These are phyloP conservation scores for Thalassiosira tumida DNA, from an alignment of 352 stramenopile species.

Conservation along the genomic window DNA sequence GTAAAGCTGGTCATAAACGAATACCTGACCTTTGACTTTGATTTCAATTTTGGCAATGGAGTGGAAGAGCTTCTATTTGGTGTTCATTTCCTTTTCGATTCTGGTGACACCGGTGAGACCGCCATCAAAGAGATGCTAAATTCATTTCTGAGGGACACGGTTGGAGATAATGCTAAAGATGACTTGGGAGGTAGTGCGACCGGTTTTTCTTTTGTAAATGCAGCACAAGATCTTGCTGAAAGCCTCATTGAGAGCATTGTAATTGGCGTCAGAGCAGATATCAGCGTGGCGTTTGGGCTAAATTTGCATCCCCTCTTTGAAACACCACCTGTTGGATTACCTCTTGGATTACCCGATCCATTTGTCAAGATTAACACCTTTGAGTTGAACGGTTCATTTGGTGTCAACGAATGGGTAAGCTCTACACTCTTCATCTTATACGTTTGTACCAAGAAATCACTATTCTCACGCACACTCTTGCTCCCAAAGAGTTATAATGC, in stretches of 20 bases:
- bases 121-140: not conserved
- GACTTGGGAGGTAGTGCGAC: not conserved
- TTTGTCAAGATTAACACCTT: slow-evolving; percentile 56
- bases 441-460: too few relatives aligned
- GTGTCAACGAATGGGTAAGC: slow-evolving; percentile 77
- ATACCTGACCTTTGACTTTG: not conserved
- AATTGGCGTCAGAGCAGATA: slow-evolving; percentile 42
- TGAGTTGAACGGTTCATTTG: slow-evolving; percentile 55
- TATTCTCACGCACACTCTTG: too few relatives aligned
- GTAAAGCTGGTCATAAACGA: too few relatives aligned
- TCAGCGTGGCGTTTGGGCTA: slow-evolving; percentile 61
- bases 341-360: slow-evolving; percentile 24
- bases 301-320: slow-evolving; percentile 65
- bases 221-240: slow-evolving; percentile 29
- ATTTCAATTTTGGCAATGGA: slow-evolving; percentile 18
- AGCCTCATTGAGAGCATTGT: slow-evolving; percentile 62
- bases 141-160: not conserved
- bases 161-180: not conserved
- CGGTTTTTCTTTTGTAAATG: slow-evolving; percentile 50
- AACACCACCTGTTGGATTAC: not conserved
- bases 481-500: too few relatives aligned
- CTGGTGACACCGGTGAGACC: not conserved
- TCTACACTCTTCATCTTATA: too few relatives aligned
- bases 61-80: not conserved
- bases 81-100: slow-evolving; percentile 2